A percentile compares a stretch with the other conserved stretches of the same genome.
Conservation (phyloP, 805 yeast species). For the Wickerhamomyces sydowiorum region DNA sequence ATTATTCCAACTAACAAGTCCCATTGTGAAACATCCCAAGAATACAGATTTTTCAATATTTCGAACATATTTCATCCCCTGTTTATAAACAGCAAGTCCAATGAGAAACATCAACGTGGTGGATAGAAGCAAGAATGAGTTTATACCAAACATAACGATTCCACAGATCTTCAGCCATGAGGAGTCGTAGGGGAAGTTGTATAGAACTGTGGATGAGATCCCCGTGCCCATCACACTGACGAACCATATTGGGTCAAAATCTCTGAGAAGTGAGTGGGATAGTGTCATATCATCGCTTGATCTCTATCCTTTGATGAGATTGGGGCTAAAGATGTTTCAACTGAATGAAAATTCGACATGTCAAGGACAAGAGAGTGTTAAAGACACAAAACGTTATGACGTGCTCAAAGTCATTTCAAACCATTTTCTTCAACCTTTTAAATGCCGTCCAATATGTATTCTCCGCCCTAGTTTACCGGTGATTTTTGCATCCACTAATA, state of each 20-base stretch:
- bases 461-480: no score
- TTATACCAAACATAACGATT: constrained; percentile 55
- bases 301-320: no score
- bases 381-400: no score
- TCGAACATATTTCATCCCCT: constrained; percentile 24
- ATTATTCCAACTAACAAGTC: constrained; percentile 58
- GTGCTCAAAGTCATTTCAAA: no score
- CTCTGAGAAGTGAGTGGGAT: constrained; percentile 14
- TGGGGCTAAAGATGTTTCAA: no score
- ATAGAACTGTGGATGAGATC: constrained; percentile 55
- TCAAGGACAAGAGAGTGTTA: no score
- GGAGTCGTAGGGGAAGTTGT: constrained; percentile 59
- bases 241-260: constrained; percentile 53
- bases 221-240: constrained; percentile 83
- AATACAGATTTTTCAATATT: constrained; percentile 50
- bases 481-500: no score
- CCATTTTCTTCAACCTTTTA: no score
- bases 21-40: constrained; percentile 82
- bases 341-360: no score
- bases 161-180: constrained; percentile 55
- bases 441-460: no score
- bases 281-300: no score
- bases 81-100: no score
- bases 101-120: constrained; percentile 38
- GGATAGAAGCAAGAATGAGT: constrained; percentile 40